Conservation (phyloP, 108 stramenopile genomes). For the Schizochytrium sp. region DNA sequence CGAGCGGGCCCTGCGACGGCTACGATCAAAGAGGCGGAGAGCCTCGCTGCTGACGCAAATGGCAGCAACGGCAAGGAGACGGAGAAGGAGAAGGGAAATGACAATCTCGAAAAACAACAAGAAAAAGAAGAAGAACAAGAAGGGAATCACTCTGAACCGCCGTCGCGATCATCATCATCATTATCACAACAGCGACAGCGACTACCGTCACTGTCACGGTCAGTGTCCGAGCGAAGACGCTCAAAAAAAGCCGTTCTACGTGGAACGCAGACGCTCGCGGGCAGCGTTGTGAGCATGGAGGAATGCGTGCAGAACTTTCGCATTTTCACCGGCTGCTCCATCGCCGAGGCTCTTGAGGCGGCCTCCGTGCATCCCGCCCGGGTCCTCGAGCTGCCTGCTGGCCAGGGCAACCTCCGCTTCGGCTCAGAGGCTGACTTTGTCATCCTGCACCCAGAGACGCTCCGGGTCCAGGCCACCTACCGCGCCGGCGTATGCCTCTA, state of each 20-base stretch:
- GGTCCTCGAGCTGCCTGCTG: slow-evolving; percentile 24
- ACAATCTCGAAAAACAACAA: no score
- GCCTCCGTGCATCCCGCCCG: slow-evolving; percentile 47
- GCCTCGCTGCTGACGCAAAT: no score
- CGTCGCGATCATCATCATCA: background rate
- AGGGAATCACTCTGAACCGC: background rate
- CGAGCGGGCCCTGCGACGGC: background rate
- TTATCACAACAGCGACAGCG: background rate
- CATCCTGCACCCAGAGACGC: background rate
- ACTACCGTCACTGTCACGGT: no score
- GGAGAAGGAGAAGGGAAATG: background rate
- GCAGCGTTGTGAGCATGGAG: slow-evolving; percentile 49
- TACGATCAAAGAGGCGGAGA: no score
- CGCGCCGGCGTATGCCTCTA: background rate
- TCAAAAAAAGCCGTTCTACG: slow-evolving; percentile 28
- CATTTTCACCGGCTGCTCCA: slow-evolving; percentile 40
- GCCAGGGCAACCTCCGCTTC: background rate
- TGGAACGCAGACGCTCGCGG: slow-evolving; percentile 52
- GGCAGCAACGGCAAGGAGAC: background rate
- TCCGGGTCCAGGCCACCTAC: background rate
- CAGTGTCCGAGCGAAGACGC: no score
- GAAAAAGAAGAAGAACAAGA: no score
- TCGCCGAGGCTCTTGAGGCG: slow-evolving; percentile 39
- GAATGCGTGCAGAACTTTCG: slow-evolving; percentile 40
- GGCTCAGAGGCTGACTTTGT: background rate